Evolutionary conservation across 83 land plant species (phyloP), one percentile per base, ranked within the genome.

Genomic region (Thuja plicata): DNA sequence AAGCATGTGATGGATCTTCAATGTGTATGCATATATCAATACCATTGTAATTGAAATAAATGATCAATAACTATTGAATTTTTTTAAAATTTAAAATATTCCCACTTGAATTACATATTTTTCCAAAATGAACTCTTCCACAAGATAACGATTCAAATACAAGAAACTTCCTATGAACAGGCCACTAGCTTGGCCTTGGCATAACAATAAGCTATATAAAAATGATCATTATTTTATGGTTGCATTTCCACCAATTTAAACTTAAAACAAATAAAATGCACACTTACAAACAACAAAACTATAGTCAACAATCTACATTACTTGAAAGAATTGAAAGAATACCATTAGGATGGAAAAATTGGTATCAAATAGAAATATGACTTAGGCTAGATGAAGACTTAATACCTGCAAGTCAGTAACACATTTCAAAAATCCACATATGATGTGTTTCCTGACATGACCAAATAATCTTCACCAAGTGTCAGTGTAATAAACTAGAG

Each of bases 351-450:
- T 8, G 45, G 7, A 27, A 45, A 8, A 81, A 50, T 81, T 80
- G 10, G 0, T 9, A 24, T 24, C 84, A 81, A 4, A 1, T 24
- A 45, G 21, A 81, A 81, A 21, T 43, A 81, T 24, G 77, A 73
- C 32, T 0, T 0, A 81, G 45, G 48, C 52, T 46, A 10, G 27
- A 55, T 3, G 30, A 2, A 78, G 86, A 77, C 41, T 89, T 38
- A 79, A 88, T 93, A 92, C 99, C 97, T 98, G 99, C 97, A 97
- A 96, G 89, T 99, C 99, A 66, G 98, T 96, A 32, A 98, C 97
- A 74, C 99, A 98, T 87, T 98, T 98, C 34, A 97, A 88, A 62
- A 98, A 98, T 48, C 99, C 95, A 98, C 99, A 97, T 55, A 97
- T 97, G 8, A 98, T 95, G 89, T 98, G 99, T 87, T 98, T 98